phyloP scores from a whole-genome alignment of 2,329 filamentous ascomycete genomes.

The Fusarium illudens region DNA sequence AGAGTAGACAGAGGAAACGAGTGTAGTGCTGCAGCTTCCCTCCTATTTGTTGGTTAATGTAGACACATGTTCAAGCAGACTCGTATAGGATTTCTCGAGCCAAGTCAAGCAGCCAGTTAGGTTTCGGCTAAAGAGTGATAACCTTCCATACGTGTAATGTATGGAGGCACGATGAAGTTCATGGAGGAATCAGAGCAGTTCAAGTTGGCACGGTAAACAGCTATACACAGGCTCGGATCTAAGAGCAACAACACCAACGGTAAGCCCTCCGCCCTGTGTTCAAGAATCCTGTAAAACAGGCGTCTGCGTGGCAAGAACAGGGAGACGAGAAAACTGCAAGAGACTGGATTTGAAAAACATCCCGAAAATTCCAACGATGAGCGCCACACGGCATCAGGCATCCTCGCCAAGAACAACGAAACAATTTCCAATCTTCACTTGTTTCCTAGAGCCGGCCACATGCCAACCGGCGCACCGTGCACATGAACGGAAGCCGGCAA shows the following conservation, averaged over 20 bases:
- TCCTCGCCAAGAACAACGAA: background rate
- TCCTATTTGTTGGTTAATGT: background rate
- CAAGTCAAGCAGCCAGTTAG: background rate
- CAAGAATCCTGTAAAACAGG: background rate
- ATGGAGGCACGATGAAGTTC: background rate
- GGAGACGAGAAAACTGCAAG: background rate
- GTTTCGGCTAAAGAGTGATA: background rate
- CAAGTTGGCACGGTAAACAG: background rate
- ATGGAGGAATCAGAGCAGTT: background rate
- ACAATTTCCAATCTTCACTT: background rate
- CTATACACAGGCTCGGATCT: background rate
- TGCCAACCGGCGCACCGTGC: background rate
- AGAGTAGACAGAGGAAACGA: background rate
- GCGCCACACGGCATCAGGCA: too few species aligned
- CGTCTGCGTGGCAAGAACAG: background rate
- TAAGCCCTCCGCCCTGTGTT: background rate
- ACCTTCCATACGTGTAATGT: background rate
- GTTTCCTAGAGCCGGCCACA: background rate
- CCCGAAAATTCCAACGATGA: background rate
- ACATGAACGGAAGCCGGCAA: background rate
- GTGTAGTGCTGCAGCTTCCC: background rate
- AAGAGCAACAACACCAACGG: background rate
- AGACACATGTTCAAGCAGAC: background rate
- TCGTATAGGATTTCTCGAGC: background rate
- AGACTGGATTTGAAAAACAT: background rate